Evolutionary conservation across 805 yeast species (phyloP).

Genomic region (Saccharomycopsis capsularis): DNA sequence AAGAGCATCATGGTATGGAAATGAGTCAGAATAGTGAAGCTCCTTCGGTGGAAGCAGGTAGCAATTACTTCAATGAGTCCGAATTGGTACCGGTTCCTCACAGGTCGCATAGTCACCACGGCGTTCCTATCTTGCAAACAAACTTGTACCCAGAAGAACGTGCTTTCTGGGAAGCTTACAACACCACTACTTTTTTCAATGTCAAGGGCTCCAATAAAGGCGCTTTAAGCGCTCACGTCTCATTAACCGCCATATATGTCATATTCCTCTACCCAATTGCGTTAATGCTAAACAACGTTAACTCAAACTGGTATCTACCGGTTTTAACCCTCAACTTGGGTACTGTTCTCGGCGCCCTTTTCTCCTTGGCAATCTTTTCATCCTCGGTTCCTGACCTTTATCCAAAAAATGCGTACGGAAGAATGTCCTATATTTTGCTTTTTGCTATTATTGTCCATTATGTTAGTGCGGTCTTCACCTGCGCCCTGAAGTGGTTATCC

Average conservation of each 20-base stretch:
- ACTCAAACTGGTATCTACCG: slow-evolving; percentile 53
- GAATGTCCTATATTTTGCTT: slow-evolving; percentile 56
- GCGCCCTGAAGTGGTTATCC: slow-evolving; percentile 36
- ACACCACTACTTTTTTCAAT: slow-evolving; percentile 69
- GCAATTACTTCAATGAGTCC: background rate
- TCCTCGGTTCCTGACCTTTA: slow-evolving; percentile 57
- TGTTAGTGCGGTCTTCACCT: slow-evolving; percentile 43
- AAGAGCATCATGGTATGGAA: background rate
- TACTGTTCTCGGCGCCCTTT: slow-evolving; percentile 42
- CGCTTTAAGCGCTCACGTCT: slow-evolving; percentile 50
- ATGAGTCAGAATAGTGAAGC: background rate
- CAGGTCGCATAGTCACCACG: slow-evolving; percentile 48
- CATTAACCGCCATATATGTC: slow-evolving; percentile 37
- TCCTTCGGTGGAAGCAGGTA: background rate
- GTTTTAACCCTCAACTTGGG: slow-evolving; percentile 44
- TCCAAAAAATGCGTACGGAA: slow-evolving; percentile 68
- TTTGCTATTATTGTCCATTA: slow-evolving; percentile 49
- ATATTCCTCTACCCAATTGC: slow-evolving; percentile 60
- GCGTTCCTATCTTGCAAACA: slow-evolving; percentile 64
- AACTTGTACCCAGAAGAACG: slow-evolving; percentile 64
- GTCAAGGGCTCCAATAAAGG: slow-evolving; percentile 41
- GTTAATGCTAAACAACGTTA: slow-evolving; percentile 55
- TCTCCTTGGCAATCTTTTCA: slow-evolving; percentile 51
- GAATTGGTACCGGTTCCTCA: slow-evolving; percentile 38
- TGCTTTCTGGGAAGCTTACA: slow-evolving; percentile 69